phyloP scores from a whole-genome alignment of 345 rosid species.

The Citrus reticulata region DNA sequence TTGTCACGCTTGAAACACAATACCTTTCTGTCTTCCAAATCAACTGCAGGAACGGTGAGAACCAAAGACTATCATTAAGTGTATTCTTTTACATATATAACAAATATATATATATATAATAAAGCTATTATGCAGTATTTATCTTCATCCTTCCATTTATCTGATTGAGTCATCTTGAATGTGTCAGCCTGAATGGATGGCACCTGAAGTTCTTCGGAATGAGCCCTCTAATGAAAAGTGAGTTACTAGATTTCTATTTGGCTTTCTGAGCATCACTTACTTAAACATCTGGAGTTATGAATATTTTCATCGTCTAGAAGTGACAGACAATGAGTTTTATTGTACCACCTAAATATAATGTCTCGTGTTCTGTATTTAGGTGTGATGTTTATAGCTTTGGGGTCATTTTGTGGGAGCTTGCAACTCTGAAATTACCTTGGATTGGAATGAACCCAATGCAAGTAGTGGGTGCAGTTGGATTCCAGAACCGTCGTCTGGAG shows the following conservation, averaged over 20 bases:
- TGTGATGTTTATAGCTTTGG: constrained; percentile 99
- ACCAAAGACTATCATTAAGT: neutral
- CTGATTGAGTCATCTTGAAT: constrained; percentile 31
- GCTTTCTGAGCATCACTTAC: neutral
- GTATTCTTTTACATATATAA: neutral
- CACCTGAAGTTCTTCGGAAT: constrained; percentile 96
- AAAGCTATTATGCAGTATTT: neutral
- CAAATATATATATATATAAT: neutral
- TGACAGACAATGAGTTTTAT: neutral
- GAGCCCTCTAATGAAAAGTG: constrained; percentile 96
- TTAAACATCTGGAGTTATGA: neutral
- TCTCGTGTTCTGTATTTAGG: constrained; percentile 38
- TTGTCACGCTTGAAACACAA: constrained; percentile 97
- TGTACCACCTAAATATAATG: neutral
- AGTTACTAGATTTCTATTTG: constrained; percentile 29
- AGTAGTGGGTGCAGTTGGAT: constrained; percentile 99
- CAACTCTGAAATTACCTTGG: constrained; percentile 93
- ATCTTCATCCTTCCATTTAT: constrained; percentile 5
- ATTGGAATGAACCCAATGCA: constrained; percentile 99
- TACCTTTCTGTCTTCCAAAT: constrained; percentile 94
- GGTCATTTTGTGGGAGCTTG: constrained; percentile 97
- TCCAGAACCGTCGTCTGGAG: constrained; percentile 94
- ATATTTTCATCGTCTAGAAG: neutral
- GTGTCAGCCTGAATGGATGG: constrained; percentile 99
- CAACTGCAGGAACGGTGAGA: constrained; percentile 99